A percentile compares a stretch with the other conserved stretches of the same genome.
Evolutionary conservation across 208 protist genomes (phyloP).

Genomic region (Polymyxa betae): DNA sequence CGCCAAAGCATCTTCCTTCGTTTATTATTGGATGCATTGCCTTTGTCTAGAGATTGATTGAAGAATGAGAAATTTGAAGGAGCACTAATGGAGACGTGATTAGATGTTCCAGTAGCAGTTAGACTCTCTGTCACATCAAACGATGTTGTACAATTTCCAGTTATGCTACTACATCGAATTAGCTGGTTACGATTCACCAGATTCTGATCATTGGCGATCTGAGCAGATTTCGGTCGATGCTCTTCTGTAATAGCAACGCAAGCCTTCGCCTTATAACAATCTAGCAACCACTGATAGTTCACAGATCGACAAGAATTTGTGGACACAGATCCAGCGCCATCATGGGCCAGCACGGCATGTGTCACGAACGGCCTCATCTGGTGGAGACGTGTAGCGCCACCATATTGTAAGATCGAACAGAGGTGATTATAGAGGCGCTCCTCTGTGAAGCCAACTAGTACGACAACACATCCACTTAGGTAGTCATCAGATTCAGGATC

Average conservation of each 20-base stretch:
- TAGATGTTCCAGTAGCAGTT: background rate
- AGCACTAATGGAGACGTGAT: background rate
- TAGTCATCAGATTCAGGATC: background rate
- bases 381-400: background rate
- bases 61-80: constrained; percentile 18
- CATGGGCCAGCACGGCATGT: background rate
- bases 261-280: constrained; percentile 17
- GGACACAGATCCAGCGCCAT: background rate
- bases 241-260: background rate
- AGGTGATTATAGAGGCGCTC: background rate
- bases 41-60: constrained; percentile 14
- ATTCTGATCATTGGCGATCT: background rate
- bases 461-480: constrained; percentile 11
- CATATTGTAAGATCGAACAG: background rate
- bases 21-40: no score
- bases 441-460: background rate
- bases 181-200: background rate
- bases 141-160: background rate
- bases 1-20: no score
- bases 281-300: background rate
- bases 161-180: background rate
- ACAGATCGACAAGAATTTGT: background rate
- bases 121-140: background rate
- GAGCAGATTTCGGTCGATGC: background rate
- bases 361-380: background rate